phyloP scores from a whole-genome alignment of 148 eudicot species.

The Suaeda aralocaspica region DNA sequence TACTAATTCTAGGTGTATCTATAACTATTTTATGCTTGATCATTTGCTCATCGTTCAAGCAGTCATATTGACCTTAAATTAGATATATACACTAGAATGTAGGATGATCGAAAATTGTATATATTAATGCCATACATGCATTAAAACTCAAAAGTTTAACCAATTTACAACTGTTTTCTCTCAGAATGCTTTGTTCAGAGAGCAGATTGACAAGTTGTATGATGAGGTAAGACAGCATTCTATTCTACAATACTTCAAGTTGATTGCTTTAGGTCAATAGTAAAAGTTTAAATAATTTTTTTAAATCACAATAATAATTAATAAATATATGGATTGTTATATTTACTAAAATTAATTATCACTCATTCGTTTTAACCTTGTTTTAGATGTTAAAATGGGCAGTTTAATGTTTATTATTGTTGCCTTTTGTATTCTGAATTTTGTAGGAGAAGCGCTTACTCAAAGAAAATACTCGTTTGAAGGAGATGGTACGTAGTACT shows the following conservation, averaged over 20 bases:
- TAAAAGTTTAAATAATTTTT: no score
- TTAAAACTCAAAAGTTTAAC: no score
- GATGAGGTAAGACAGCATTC: constrained; percentile 41
- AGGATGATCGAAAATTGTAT: neutral
- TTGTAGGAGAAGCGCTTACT: constrained; percentile 46
- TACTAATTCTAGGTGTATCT: no score
- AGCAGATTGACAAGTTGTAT: constrained; percentile 51
- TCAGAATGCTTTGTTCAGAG: constrained; percentile 47
- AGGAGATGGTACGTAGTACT: constrained; percentile 51
- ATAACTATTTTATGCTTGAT: no score
- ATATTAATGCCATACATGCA: no score
- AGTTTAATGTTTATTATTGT: neutral
- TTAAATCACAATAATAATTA: no score
- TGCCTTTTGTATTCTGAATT: neutral
- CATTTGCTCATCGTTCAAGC: no score
- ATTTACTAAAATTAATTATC: no score
- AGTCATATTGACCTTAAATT: no score
- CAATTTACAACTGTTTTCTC: neutral
- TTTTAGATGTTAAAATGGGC: no score
- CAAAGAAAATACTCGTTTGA: constrained; percentile 44
- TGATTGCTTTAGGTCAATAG: neutral
- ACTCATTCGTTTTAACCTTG: no score
- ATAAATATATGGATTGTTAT: no score
- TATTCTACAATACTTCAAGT: neutral
- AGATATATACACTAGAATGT: neutral